These are phyloP conservation scores for Cucurbita maxima DNA, from an alignment of 306 rosid species.

Conservation along the genomic window DNA sequence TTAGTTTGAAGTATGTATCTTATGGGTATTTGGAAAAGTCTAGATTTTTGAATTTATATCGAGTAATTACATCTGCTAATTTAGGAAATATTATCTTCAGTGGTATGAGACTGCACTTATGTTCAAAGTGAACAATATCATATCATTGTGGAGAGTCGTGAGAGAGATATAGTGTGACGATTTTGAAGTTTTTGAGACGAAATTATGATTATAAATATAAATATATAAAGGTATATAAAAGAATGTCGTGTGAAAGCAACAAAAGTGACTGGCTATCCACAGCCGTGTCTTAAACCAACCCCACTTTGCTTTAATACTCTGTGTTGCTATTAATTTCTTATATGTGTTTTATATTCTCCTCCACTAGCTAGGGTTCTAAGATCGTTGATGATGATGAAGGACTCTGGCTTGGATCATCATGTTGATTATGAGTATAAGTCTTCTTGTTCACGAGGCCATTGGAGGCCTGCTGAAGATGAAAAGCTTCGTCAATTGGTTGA, in stretches of 20 bases:
- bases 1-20: not conserved
- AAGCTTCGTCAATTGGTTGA: constrained; percentile 65
- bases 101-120: too few species aligned
- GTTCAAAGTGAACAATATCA: too few species aligned
- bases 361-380: not conserved
- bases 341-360: constrained; percentile 31
- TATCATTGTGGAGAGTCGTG: too few species aligned
- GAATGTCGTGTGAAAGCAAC: constrained; percentile 96
- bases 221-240: not conserved
- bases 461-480: constrained; percentile 90
- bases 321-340: constrained; percentile 8
- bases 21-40: too few species aligned
- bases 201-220: not conserved
- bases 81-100: too few species aligned
- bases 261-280: constrained; percentile 98
- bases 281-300: constrained; percentile 65
- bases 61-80: too few species aligned
- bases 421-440: constrained; percentile 27
- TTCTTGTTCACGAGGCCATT: constrained; percentile 71
- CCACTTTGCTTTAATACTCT: constrained; percentile 29
- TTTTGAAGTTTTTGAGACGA: not conserved
- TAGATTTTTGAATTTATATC: too few species aligned
- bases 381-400: constrained; percentile 31
- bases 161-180: too few species aligned
- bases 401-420: constrained; percentile 12